Base-by-base conservation (phyloP, 192 early-diverging fungal genomes). In the Dispira simplex region DNA sequence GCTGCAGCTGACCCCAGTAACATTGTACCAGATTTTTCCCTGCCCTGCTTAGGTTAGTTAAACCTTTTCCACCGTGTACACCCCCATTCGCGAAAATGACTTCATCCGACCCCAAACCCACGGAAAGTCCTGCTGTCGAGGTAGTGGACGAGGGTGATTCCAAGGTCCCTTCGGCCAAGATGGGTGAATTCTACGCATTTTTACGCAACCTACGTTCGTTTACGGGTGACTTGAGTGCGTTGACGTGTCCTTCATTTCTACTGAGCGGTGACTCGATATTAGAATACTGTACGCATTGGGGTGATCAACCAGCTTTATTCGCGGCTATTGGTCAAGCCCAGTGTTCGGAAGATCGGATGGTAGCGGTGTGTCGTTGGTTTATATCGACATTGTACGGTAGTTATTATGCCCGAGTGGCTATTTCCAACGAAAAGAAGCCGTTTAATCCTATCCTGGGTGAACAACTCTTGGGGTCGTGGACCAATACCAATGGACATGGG, bases 191-290 rank as follows among this genome's bases (percentile, higher is more conserved):
- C 67, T 73, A 78, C 46, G 78, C 78, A 1, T 87, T 90, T 55
- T 53, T 87, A 45, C 80, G 82, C 66, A 83, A 81, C 20, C 67
- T 91, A 23, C 80, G 85, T 39, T 82, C 85, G 39, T 87, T 88
- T 63, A 88, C 89, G 16, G 89, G 89, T 48, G 89, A 91, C 63
- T 76, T 91, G 27, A 88, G 85, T 11, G 80, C 79, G 55, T 73
- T 91, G 53, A 89, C 89, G 3, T 88, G 86, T 68, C 89, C 89
- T 52, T 83, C 85, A 46, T 91, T 89, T 65, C 66, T 91, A 10
- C 72, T 91, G 45, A 83, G 81, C 54, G 85, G 86, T 60, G 81
- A 81, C 57, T 89, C 87, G 64, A 71, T 89, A 46, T 78, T 91
- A 39, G 89, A 91, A 65, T 91, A 91, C 73, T 83, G 70, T 11